Evolutionary conservation across 495 filamentous ascomycete genomes (phyloP).

Genomic region (Talaromyces trachyspermus): DNA sequence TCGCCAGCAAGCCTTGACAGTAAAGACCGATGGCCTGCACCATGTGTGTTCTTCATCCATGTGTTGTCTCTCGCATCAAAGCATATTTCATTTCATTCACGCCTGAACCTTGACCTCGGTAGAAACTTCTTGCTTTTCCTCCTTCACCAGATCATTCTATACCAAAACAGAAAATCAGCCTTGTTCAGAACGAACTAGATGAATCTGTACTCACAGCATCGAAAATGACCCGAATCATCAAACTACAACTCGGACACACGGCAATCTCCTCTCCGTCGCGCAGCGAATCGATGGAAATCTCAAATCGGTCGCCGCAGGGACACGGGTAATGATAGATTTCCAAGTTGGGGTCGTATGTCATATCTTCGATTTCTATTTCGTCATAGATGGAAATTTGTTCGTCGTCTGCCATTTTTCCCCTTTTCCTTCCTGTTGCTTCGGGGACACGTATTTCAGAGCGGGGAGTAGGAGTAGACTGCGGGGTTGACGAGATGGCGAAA

Average conservation of each 20-base stretch:
- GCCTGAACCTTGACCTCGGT: slow-evolving; percentile 34
- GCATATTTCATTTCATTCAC: no score
- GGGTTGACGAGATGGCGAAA: background rate
- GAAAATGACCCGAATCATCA: slow-evolving; percentile 94
- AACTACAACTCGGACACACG: slow-evolving; percentile 90
- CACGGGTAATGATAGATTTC: slow-evolving; percentile 94
- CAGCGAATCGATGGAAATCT: slow-evolving; percentile 80
- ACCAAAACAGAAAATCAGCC: slow-evolving; percentile 3
- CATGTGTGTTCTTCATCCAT: no score
- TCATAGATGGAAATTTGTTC: slow-evolving; percentile 77
- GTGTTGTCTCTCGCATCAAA: no score
- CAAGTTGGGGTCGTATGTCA: slow-evolving; percentile 78
- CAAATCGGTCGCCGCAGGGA: slow-evolving; percentile 94
- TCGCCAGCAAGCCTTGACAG: no score
- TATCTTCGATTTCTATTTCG: slow-evolving; percentile 98
- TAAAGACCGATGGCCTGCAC: no score
- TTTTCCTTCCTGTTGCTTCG: slow-evolving; percentile 5
- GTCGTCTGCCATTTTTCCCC: slow-evolving; percentile 50
- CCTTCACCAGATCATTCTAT: slow-evolving; percentile 40
- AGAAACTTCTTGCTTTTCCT: slow-evolving; percentile 22
- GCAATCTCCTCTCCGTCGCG: slow-evolving; percentile 85
- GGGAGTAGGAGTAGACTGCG: no score
- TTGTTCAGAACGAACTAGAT: background rate
- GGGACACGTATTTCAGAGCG: background rate
- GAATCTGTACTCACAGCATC: slow-evolving; percentile 56